Base-by-base conservation (phyloP, 2,329 filamentous ascomycete genomes). In the Cercospora sesami region DNA sequence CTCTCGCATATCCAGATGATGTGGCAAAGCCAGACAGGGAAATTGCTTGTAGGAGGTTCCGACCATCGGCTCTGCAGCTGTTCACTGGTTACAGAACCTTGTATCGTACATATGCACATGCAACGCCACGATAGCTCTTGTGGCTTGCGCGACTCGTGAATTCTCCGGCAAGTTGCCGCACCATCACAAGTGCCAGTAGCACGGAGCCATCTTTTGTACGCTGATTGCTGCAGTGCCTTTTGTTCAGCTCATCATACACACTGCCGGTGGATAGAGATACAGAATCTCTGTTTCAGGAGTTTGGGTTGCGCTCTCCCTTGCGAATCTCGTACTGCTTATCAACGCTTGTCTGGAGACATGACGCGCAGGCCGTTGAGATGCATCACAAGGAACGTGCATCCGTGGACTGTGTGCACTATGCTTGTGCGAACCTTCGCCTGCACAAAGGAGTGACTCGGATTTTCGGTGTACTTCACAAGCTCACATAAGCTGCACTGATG, bases 31-130 rank as follows among this genome's bases (percentile, higher is more conserved):
- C 16, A 30, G 23, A 55, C 60, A 30, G 16, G 26, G 26, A 62
- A 28, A 51, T 51, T 62, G 36, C 60, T 51, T 62, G 23, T 62
- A 31, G n/a, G 60, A 62, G 60, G 36, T 48, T 51, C 39, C 39
- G 60, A 18, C n/a, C 16, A 28, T 51, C 39, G 60, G 60, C 60
- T 26, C 36, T 62, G 23, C 18, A 42, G 33, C 33, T 45, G 23
- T 53, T 23, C 48, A 53, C 48, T 53, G 48, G 48, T 55, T 55
- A 55, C 23, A 55, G 23, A 55, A 55, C 23, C 21, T 31, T 39
- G 23, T 39, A 21, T 39, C 26, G 30, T 39, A 42, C 36, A 30
- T 45, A n/a, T 55, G 48, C 48, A 55, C 26, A 55, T 28, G 48
- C 48, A 28, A 28, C 48, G 48, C 36, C 26, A 39, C 36, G 58